Base-by-base conservation (phyloP, 1,139 yeast genomes). In the Candida dubliniensis region DNA sequence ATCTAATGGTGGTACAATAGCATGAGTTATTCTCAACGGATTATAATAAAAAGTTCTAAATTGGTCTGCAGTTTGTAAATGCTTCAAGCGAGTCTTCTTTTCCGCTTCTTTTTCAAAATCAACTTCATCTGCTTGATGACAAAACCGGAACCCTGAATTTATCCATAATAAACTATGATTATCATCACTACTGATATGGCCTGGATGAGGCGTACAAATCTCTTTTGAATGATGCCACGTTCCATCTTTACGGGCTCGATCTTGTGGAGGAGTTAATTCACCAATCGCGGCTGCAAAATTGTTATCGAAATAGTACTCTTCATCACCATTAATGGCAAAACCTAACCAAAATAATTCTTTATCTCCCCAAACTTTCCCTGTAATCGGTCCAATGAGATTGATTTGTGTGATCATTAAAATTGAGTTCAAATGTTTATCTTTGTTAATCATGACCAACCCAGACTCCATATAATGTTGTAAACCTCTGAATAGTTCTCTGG, bases 171-270 rank as follows among this genome's bases (percentile, higher is more conserved):
- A 47, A 1, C 67, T 43, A 43, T 57, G 54, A n/a, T 56, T 60
- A 47, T 64, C 69, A 45, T 62, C 66, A 15, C 64, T 66, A 47
- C 54, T 57, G 37, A 64, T 48, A 51, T 74, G 78, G 5, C 73
- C 78, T 1, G 79, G 78, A 51, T 73, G 78, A 11, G 73, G 66
- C 4, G 75, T 64, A 47, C 78, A 73, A 6, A 73, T 34, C 50
- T 74, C 79, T 43, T 45, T 50, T 7, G 67, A 52, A 12, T 48
- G 40, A 40, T 53, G 55, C 1, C 53, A 44, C 9, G 53, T 45
- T 1, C 66, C 66, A 30, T 60, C 55, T 7, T 45, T 32, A 35
- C 51, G 56, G 13, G 31, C 25, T 41, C 65, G 46, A 12, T 64
- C 62, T 24, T 36, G 42, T 12, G 41, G 47, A 4, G 66, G 63